Evolutionary conservation across 2,329 filamentous ascomycete genomes (phyloP), one percentile per base, ranked within the genome.

Genomic region (Talaromyces sp.): DNA sequence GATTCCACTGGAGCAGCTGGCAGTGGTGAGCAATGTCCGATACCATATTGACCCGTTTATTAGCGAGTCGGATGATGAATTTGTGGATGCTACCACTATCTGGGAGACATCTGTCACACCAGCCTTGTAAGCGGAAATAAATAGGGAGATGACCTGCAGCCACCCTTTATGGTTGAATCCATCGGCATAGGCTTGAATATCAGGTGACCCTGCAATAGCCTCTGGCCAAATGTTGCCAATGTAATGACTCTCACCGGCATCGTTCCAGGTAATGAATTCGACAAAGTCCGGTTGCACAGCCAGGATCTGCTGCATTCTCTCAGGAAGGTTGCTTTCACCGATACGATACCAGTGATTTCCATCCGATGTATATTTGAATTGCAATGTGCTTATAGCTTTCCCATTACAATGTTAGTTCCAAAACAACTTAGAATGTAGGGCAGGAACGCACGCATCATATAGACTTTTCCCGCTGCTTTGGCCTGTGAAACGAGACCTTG

Each of bases 241-340:
- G 6, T 61, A 61, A 47, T 61, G 59, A 14, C 59, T 42, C 34
- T 61, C 59, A 5, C 59, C 59, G 8, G 59, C 59, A 18, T 61
- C 59, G 28, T 61, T 57, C 59, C 59, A 61, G 54, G 59, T 57
- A n/a, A 57, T 42, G 1, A 61, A 53, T 33, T 61, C 59, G 6
- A 61, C 59, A 33, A 53, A 57, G 12, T 61, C 59, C 12, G 59
- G 59, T 31, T 61, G 54, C 31, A 61, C n/a, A 23, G 23, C 4
- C 28, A 61, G 23, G 1, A 57, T 53, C 42, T 61, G 59, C 18
- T 40, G 53, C 53, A 61, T 57, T 12, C 54, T 42, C 8, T 57
- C 34, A 9, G 42, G 42, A 33, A 61, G 18, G 28, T 61, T 61
- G 6, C 42, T 54, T 50, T 61, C 59, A 2, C 59, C 59, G 9